Conservation (phyloP, 371 early-diverging fungal species). For the Mucor lusitanicus region DNA sequence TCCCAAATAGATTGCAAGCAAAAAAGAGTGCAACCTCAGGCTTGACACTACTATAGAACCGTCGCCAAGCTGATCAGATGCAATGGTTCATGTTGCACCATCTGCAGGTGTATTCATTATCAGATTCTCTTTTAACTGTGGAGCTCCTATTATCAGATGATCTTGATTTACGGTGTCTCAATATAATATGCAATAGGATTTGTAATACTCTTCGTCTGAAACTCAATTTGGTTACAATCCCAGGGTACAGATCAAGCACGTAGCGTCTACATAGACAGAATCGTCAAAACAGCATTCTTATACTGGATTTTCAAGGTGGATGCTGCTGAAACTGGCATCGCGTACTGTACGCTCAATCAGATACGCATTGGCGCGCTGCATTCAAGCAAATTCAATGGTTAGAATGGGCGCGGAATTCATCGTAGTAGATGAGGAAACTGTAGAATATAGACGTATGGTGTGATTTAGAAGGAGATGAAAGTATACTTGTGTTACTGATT, state of each 20-base stretch:
- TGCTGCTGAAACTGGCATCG: too few relatives aligned
- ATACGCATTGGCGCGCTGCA: too few relatives aligned
- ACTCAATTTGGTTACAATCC: too few relatives aligned
- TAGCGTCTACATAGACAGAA: too few relatives aligned
- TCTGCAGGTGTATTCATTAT: background rate
- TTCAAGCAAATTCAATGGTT: too few relatives aligned
- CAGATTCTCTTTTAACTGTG: background rate
- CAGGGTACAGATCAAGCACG: too few relatives aligned
- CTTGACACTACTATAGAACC: background rate
- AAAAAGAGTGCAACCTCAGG: background rate
- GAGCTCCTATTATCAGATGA: conserved; percentile 4
- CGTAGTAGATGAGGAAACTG: background rate
- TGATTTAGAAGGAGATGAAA: background rate
- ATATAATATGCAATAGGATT: background rate
- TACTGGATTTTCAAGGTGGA: too few relatives aligned
- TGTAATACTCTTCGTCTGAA: too few relatives aligned
- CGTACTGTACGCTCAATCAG: too few relatives aligned
- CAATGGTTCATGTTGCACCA: background rate
- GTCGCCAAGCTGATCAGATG: background rate
- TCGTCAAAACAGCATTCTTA: too few relatives aligned
- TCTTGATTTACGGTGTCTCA: background rate
- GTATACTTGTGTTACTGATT: background rate
- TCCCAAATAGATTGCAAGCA: background rate
- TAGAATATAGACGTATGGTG: background rate
- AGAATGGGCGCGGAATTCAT: background rate